Conservation (phyloP, 73 alveolate species). For the Durusdinium trenchii region DNA sequence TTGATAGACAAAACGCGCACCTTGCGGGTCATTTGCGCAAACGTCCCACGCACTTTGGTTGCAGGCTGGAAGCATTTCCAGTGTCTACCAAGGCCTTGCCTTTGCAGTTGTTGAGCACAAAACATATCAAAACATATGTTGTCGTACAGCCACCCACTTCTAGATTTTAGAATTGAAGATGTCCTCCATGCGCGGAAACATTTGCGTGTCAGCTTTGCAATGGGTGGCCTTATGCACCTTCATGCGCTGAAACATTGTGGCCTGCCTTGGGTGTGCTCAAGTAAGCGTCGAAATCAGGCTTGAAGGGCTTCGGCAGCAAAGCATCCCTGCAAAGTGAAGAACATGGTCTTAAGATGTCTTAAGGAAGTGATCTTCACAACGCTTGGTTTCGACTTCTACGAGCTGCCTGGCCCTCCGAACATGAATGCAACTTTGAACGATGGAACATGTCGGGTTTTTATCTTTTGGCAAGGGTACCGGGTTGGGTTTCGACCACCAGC, state of each 20-base stretch:
- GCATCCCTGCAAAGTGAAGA: constrained; percentile 46
- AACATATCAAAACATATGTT: not conserved
- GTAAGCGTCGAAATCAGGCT: constrained; percentile 81
- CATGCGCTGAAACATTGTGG: not conserved
- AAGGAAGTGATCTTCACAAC: not conserved
- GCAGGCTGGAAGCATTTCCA: not conserved
- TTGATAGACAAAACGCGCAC: constrained; percentile 47
- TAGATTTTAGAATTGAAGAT: not conserved
- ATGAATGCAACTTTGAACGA: too few species aligned
- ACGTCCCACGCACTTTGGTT: not conserved
- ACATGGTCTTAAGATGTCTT: too few species aligned
- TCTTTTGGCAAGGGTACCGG: not conserved
- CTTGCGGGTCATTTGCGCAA: not conserved
- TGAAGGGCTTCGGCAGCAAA: not conserved
- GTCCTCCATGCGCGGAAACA: not conserved
- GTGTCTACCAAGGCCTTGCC: not conserved
- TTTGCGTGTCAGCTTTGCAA: not conserved
- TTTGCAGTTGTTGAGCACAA: not conserved
- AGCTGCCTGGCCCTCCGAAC: not conserved
- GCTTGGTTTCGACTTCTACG: not conserved
- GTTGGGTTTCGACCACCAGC: not conserved
- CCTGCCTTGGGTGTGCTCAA: constrained; percentile 76
- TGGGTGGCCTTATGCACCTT: not conserved
- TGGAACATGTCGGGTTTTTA: not conserved
- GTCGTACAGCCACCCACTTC: not conserved